Evolutionary conservation across 1,139 yeast genomes (phyloP).

Genomic region (Diutina mesorugosa): DNA sequence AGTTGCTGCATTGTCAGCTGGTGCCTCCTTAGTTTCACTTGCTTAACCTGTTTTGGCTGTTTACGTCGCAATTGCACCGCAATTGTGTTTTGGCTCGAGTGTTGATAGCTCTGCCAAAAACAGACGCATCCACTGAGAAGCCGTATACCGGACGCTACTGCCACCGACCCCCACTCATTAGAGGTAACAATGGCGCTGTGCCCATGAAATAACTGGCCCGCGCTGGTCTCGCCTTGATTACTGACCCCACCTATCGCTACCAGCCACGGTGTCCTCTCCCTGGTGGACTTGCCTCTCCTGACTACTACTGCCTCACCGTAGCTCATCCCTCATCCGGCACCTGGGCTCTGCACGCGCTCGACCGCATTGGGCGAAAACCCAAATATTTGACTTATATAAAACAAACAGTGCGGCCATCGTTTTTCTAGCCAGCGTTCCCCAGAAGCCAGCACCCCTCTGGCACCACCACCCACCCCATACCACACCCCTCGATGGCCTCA

Average conservation of each 20-base stretch:
- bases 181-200: background rate
- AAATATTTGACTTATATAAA: background rate
- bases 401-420: background rate
- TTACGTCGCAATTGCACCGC: background rate
- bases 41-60: background rate
- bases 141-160: background rate
- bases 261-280: background rate
- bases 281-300: background rate
- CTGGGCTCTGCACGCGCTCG: background rate
- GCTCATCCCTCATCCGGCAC: background rate
- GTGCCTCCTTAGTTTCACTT: no score
- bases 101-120: background rate
- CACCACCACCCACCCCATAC: background rate
- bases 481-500: constrained; percentile 5
- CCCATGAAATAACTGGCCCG: background rate
- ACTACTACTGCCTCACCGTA: background rate
- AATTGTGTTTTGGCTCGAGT: background rate
- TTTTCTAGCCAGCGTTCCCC: background rate
- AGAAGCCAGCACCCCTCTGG: background rate
- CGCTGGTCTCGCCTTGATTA: background rate
- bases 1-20: no score
- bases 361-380: background rate
- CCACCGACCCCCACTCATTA: no score
- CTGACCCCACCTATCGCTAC: background rate
- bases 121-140: background rate